Conservation (phyloP, 2,329 filamentous ascomycete species). For the Botryosphaeria agaves region DNA sequence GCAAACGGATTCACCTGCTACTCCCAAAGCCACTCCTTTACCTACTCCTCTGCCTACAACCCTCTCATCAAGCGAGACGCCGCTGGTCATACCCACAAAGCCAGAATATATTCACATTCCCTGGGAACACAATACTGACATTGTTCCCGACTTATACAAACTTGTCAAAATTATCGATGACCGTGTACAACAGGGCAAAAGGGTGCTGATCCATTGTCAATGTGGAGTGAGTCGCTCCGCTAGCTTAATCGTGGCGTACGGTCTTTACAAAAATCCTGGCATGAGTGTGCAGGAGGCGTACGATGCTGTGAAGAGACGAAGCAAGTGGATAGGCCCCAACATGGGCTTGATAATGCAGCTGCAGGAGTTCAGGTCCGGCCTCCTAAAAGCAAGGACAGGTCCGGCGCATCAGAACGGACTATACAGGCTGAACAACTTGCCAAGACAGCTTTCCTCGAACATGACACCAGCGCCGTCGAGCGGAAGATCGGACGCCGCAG, state of each 20-base stretch:
- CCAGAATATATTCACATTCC: conserved; percentile 78
- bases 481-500: conserved; percentile 9
- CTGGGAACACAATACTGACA: conserved; percentile 82
- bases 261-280: conserved; percentile 60
- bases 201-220: conserved; percentile 68
- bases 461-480: no score
- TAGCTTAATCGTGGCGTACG: conserved; percentile 74
- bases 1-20: conserved; percentile 23
- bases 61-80: conserved; percentile 10
- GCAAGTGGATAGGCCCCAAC: conserved; percentile 77
- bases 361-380: conserved; percentile 51
- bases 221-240: conserved; percentile 75
- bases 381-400: no score
- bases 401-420: no score
- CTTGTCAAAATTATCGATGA: conserved; percentile 64
- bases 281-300: conserved; percentile 72
- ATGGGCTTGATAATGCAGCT: conserved; percentile 86
- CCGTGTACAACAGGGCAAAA: conserved; percentile 54
- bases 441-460: no score
- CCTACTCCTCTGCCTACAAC: conserved; percentile 22
- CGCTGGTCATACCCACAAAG: conserved; percentile 22
- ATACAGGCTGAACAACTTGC: no score
- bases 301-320: conserved; percentile 62
- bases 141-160: conserved; percentile 56
- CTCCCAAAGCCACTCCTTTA: conserved; percentile 37